Conservation (phyloP, 148 eudicot species). For the Nyssa sinensis region DNA sequence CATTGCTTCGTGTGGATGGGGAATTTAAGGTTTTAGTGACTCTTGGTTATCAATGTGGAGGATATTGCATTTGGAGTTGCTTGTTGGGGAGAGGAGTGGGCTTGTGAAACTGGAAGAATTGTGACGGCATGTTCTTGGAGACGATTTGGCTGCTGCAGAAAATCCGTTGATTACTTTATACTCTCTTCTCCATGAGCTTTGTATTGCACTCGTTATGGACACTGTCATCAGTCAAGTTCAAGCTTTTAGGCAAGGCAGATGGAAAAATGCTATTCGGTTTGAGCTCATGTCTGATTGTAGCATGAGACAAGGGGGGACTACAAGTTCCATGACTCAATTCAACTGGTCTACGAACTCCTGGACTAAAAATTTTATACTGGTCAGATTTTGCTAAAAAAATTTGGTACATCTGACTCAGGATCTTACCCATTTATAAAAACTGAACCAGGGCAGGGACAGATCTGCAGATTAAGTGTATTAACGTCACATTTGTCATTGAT, state of each 20-base stretch:
- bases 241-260: constrained; percentile 80
- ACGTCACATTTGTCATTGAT: constrained; percentile 88
- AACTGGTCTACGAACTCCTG: constrained; percentile 75
- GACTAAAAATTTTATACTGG: constrained; percentile 86
- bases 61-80: constrained; percentile 94
- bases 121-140: constrained; percentile 81
- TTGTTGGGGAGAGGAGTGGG: constrained; percentile 96
- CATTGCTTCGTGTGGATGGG: constrained; percentile 76
- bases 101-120: constrained; percentile 75
- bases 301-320: constrained; percentile 50
- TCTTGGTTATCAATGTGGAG: constrained; percentile 99
- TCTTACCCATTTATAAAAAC: constrained; percentile 74
- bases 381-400: constrained; percentile 67
- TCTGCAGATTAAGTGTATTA: constrained; percentile 76
- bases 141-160: constrained; percentile 94
- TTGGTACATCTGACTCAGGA: constrained; percentile 58
- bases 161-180: constrained; percentile 74
- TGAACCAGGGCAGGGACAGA: constrained; percentile 86
- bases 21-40: constrained; percentile 94
- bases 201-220: constrained; percentile 91
- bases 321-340: constrained; percentile 56
- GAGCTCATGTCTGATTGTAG: constrained; percentile 83
- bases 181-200: constrained; percentile 89
- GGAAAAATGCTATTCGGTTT: constrained; percentile 96
- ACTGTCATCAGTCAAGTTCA: constrained; percentile 88